Evolutionary conservation across 257 asterid species (phyloP), one percentile per base, ranked within the genome.

Genomic region (Voacanga thouarsii): DNA sequence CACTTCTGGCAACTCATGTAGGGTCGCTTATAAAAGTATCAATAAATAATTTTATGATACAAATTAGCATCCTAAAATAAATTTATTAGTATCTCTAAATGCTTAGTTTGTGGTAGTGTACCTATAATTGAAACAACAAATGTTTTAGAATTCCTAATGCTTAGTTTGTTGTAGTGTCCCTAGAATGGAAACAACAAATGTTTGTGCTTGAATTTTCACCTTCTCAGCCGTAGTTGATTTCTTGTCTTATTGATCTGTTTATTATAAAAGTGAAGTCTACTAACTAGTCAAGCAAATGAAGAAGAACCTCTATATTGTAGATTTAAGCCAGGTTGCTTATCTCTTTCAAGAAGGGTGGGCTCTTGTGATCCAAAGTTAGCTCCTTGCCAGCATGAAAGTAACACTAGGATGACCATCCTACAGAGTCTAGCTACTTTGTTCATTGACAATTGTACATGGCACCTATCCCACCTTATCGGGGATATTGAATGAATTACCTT

Each of bases 221-320:
- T 0, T 24, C 12, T 61, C 39, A 10, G 10, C 24, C 15, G 18
- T 43, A 43, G 47, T 43, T 43, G 6, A 43, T 43, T 1, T 43
- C 47, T 43, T 33, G 2, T 33, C 37, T 33, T 33, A 33, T 2
- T 33, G 47, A 43, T 43, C 47, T 43, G 5, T 43, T 43, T 1
- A 33, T 43, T 43, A 43, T 43, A 43, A 7, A 43, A 43, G 6
- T 3, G 47, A 1, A 72, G 2, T 75, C 63, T 60, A 84, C 90
- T 77, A 51, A 89, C 93, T 91, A 89, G 43, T 89, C 90, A 45
- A 89, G 83, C 74, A 89, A 75, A 77, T 89, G 93, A 30, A 89
- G 79, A 37, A 81, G 84, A 59, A 82, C 88, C 79, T 89, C 93
- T 82, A 86, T 21, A 67, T 88, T 75, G 66, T 82, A 87, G 23